Base-by-base conservation (phyloP, 129 eudicot genomes). In the Oenanthe sinensis region DNA sequence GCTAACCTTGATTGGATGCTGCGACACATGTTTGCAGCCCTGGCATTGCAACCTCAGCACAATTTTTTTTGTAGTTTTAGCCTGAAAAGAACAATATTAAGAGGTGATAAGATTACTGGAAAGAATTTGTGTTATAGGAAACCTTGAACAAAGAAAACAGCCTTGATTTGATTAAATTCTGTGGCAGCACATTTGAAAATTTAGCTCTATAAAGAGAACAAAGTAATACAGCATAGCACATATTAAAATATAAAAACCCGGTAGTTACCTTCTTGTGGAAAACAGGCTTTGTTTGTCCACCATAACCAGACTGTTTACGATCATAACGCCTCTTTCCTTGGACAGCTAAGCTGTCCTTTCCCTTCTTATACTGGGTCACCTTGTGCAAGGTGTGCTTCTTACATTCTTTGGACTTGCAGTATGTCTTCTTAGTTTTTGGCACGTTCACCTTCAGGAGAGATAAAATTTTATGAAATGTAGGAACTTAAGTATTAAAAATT, bases 231-330 rank as follows among this genome's bases (percentile, higher is more conserved):
- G n/a, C 9, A 20, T 20, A 19, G 62, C 24, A 52, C 28, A 60
- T 7, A 8, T 60, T 19, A 17, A 0, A 48, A 44, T 6, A 4
- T 16, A 4, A 44, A 2, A 42, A 46, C 1, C 8, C 0, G 24
- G 22, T 7, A n/a, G 9, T 36, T 43, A 86, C 92, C 92, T 88
- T 88, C 80, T 88, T 88, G 85, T 88, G 92, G 75, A 88, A 88
- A n/a, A 88, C 92, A 15, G 89, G 92, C 78, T 88, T 88, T 3
- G 92, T 88, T 71, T 88, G 91, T 49, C 91, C 89, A 83, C 91
- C 91, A 83, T 85, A 88, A 76, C 89, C 89, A 0, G 91, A 88
- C 72, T 88, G 91, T 44, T 88, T 88, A 20, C 91, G 76, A 42
- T 88, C 91, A 77, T 88, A 88, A 79, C 91, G 89, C 30, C 91